Evolutionary conservation across 257 asterid species (phyloP).

Genomic region (Jacaranda copaia): DNA sequence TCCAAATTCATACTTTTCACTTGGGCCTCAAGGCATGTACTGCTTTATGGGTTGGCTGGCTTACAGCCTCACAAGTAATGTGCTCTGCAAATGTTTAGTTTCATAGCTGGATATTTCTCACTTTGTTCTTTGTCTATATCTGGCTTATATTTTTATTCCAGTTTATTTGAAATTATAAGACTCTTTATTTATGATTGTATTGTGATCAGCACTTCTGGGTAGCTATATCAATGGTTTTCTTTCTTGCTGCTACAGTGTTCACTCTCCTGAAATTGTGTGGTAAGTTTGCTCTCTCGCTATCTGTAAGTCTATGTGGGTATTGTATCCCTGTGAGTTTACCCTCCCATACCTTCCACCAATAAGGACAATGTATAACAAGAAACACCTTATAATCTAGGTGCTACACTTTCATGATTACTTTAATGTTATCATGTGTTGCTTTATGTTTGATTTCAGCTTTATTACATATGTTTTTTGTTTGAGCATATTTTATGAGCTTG

Average conservation of each 20-base stretch:
- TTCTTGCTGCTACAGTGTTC: slow-evolving; percentile 92
- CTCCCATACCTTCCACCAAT: background rate
- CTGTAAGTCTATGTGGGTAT: background rate
- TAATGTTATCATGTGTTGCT: background rate
- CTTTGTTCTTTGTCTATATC: slow-evolving; percentile 8
- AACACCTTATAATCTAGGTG: slow-evolving; percentile 15
- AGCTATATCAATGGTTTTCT: slow-evolving; percentile 97
- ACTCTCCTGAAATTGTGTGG: slow-evolving; percentile 95
- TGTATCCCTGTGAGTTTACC: background rate
- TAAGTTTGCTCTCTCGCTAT: slow-evolving; percentile 42
- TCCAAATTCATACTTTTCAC: slow-evolving; percentile 8
- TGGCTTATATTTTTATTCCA: slow-evolving; percentile 28
- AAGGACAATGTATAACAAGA: background rate
- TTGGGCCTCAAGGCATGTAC: background rate
- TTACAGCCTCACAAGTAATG: slow-evolving; percentile 8
- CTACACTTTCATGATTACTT: slow-evolving; percentile 2
- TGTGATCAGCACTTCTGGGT: slow-evolving; percentile 95
- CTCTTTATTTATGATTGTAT: slow-evolving; percentile 41
- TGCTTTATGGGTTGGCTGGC: slow-evolving; percentile 10
- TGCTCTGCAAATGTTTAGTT: slow-evolving; percentile 15
- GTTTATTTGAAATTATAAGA: slow-evolving; percentile 12
- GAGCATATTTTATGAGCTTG: background rate
- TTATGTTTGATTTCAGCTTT: background rate
- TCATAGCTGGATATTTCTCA: slow-evolving; percentile 27
- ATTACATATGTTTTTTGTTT: slow-evolving; percentile 4